Conservation (phyloP, 768 basidiomycete species). For the Tricholoma furcatifolium region DNA sequence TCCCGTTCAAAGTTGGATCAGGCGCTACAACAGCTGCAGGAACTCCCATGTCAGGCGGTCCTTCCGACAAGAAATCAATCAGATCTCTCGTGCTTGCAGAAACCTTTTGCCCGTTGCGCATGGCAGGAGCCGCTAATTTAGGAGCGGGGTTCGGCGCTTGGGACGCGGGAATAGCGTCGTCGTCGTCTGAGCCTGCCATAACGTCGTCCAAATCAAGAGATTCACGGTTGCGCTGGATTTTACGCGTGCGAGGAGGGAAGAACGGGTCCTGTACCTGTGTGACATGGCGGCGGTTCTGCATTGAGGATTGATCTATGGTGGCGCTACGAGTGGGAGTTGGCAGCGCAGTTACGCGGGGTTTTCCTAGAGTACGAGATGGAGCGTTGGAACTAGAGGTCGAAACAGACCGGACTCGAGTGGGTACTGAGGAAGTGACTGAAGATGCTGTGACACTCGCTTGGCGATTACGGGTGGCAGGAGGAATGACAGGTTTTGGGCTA, state of each 20-base stretch:
- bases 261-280: conserved; percentile 29
- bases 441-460: conserved; percentile 46
- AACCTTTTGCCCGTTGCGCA: conserved; percentile 25
- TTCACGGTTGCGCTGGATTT: conserved; percentile 56
- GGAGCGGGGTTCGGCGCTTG: conserved; percentile 19
- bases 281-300: conserved; percentile 25
- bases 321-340: conserved; percentile 29
- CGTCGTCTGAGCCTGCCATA: conserved; percentile 69
- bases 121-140: conserved; percentile 18
- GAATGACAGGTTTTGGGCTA: conserved; percentile 25
- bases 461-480: conserved; percentile 33
- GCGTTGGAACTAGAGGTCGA: conserved; percentile 34
- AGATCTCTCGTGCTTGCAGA: conserved; percentile 51
- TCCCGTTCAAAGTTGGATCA: conserved; percentile 32
- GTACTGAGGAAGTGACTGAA: conserved; percentile 30
- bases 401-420: conserved; percentile 37
- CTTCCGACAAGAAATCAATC: conserved; percentile 55
- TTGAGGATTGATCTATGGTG: conserved; percentile 22
- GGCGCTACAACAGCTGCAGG: conserved; percentile 47
- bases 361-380: conserved; percentile 24
- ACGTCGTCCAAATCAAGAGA: conserved; percentile 75
- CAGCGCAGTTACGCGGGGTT: conserved; percentile 27
- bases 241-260: conserved; percentile 51
- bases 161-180: conserved; percentile 28
- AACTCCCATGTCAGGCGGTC: conserved; percentile 55